Conservation (phyloP, 139 green algal species). For the Tetradesmus obliquus region DNA sequence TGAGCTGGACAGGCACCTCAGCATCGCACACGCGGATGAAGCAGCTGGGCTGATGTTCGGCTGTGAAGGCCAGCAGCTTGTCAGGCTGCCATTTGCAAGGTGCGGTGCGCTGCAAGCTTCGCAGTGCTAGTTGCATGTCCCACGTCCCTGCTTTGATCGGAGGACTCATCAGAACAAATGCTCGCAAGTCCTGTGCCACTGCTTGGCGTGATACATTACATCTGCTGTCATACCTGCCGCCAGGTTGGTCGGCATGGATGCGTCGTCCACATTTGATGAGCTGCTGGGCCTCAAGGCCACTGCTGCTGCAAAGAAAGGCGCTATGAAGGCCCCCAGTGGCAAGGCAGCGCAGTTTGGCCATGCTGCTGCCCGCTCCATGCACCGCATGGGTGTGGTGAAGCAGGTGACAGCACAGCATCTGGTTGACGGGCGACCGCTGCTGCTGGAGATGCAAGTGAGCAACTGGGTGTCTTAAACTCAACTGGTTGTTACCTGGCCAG, state of each 20-base stretch:
- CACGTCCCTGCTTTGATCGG: too few species aligned
- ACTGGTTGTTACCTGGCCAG: too few species aligned
- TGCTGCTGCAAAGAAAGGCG: neutral
- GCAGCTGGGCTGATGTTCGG: constrained; percentile 36
- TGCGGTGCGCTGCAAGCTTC: neutral
- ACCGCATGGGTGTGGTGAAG: neutral
- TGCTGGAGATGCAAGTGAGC: neutral
- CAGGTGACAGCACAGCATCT: neutral
- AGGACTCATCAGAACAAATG: too few species aligned
- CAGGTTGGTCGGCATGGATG: constrained; percentile 3
- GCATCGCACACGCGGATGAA: neutral
- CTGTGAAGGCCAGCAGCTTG: neutral
- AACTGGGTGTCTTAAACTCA: neutral
- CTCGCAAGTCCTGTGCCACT: too few species aligned
- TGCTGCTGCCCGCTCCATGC: neutral
- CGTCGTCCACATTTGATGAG: neutral
- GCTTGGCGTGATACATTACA: too few species aligned
- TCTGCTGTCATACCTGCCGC: too few species aligned
- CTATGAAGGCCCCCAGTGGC: neutral
- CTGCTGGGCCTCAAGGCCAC: neutral
- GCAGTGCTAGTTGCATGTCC: too few species aligned
- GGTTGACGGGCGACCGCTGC: neutral
- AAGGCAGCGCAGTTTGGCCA: neutral
- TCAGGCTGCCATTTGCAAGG: neutral
- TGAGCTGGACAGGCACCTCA: constrained; percentile 39